phyloP scores from a whole-genome alignment of 2,329 filamentous ascomycete genomes.

The Ambrosiella beaveri region DNA sequence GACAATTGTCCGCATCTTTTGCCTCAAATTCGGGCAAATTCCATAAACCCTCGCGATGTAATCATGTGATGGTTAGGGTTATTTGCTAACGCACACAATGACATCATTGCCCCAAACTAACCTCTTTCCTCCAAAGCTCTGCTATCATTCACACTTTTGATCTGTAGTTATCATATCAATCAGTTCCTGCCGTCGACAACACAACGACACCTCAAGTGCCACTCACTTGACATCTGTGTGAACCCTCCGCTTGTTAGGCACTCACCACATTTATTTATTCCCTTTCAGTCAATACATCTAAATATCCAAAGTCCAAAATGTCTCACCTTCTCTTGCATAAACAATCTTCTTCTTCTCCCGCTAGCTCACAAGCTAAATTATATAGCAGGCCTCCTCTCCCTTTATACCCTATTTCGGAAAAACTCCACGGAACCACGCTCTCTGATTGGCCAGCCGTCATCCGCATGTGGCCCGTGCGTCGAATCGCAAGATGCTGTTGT shows the following conservation, averaged over 20 bases:
- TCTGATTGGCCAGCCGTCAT: background rate
- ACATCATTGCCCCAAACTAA: background rate
- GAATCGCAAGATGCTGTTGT: constrained; percentile 5
- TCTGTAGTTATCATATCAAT: too few species aligned
- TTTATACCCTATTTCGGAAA: too few species aligned
- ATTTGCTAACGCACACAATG: background rate
- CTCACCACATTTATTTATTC: too few species aligned
- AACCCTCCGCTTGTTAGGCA: too few species aligned
- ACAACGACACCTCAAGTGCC: too few species aligned
- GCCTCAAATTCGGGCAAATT: too few species aligned
- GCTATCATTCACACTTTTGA: background rate
- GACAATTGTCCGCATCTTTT: too few species aligned
- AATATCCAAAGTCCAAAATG: background rate
- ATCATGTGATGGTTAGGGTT: background rate
- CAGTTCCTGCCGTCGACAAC: too few species aligned
- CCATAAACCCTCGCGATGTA: too few species aligned
- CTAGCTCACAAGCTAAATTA: background rate
- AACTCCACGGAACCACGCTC: background rate
- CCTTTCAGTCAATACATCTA: too few species aligned
- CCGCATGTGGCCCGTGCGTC: background rate
- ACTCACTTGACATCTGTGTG: too few species aligned
- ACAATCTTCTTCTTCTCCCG: background rate
- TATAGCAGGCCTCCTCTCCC: background rate
- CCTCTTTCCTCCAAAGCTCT: too few species aligned
- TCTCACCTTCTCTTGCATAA: background rate